Evolutionary conservation across 768 basidiomycete species (phyloP).

Genomic region (Exidia glandulosa): DNA sequence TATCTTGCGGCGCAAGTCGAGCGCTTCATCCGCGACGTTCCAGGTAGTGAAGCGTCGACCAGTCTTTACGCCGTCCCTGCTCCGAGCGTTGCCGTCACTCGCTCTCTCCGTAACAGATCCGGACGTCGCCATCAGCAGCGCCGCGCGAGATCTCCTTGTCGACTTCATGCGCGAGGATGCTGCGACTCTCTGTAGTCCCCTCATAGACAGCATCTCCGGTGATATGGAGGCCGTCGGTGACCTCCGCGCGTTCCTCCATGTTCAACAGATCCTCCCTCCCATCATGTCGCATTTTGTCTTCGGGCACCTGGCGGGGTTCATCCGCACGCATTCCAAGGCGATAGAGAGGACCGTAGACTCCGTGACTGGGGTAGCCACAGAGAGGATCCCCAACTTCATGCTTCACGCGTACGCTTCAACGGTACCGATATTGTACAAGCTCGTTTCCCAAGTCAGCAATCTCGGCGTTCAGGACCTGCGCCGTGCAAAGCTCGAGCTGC

Average conservation of each 20-base stretch:
- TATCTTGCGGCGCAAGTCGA: slow-evolving; percentile 53
- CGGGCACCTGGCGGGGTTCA: slow-evolving; percentile 58
- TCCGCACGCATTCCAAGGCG: slow-evolving; percentile 17
- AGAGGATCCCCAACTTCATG: too few species aligned
- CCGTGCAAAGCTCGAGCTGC: slow-evolving; percentile 57
- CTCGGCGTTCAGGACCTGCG: slow-evolving; percentile 63
- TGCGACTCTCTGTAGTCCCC: slow-evolving; percentile 47
- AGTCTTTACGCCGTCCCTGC: slow-evolving; percentile 54
- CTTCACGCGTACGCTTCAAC: slow-evolving; percentile 46
- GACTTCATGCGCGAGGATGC: slow-evolving; percentile 71
- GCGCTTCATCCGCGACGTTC: slow-evolving; percentile 21
- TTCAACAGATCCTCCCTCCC: slow-evolving; percentile 47
- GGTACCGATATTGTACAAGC: slow-evolving; percentile 45
- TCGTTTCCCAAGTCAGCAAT: slow-evolving; percentile 56
- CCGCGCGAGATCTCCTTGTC: slow-evolving; percentile 45
- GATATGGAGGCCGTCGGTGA: slow-evolving; percentile 38
- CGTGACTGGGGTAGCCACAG: too few species aligned
- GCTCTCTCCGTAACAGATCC: slow-evolving; percentile 41
- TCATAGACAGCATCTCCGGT: slow-evolving; percentile 47
- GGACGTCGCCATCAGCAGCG: slow-evolving; percentile 41
- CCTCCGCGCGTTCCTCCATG: slow-evolving; percentile 47
- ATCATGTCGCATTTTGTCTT: slow-evolving; percentile 54
- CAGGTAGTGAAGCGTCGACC: slow-evolving; percentile 44
- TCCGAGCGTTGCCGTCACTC: slow-evolving; percentile 42
- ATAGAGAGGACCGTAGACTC: slow-evolving; percentile 38